A percentile compares a stretch with the other conserved stretches of the same genome.
These are phyloP conservation scores for Lactarius evosmus DNA, from an alignment of 768 basidiomycete genomes.

Conservation along the genomic window DNA sequence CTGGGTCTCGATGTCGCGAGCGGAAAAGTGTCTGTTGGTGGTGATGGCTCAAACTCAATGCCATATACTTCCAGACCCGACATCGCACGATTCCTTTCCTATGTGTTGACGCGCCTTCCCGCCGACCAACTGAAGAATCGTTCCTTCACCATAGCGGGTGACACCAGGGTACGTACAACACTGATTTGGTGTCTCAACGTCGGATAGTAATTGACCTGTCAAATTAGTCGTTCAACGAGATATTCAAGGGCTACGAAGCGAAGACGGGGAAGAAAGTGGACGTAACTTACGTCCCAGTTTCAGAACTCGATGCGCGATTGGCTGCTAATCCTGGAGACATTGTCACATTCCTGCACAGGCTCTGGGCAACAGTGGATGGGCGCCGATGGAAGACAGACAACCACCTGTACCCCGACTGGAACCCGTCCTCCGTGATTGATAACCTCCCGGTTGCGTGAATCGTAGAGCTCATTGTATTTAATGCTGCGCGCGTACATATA, in stretches of 20 bases:
- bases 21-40: conserved; percentile 26
- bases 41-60: conserved; percentile 20
- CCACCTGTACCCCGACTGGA: conserved; percentile 27
- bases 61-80: conserved; percentile 19
- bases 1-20: conserved; percentile 22
- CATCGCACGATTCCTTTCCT: conserved; percentile 3
- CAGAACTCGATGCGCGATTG: conserved; percentile 16
- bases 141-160: conserved; percentile 1
- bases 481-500: no score
- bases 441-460: background rate
- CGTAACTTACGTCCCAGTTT: conserved; percentile 12
- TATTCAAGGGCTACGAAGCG: conserved; percentile 20
- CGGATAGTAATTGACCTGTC: background rate
- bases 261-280: conserved; percentile 25
- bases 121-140: background rate
- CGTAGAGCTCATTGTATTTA: no score
- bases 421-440: conserved; percentile 24
- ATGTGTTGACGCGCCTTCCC: conserved; percentile 20
- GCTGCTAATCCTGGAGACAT: conserved; percentile 17
- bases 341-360: background rate
- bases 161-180: conserved; percentile 4
- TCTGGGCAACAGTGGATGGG: no score
- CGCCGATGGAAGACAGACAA: conserved; percentile 19
- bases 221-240: conserved; percentile 22
- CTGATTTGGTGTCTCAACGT: background rate